Conservation (phyloP, 2,329 filamentous ascomycete genomes). For the Emericellopsis cladophorae region DNA sequence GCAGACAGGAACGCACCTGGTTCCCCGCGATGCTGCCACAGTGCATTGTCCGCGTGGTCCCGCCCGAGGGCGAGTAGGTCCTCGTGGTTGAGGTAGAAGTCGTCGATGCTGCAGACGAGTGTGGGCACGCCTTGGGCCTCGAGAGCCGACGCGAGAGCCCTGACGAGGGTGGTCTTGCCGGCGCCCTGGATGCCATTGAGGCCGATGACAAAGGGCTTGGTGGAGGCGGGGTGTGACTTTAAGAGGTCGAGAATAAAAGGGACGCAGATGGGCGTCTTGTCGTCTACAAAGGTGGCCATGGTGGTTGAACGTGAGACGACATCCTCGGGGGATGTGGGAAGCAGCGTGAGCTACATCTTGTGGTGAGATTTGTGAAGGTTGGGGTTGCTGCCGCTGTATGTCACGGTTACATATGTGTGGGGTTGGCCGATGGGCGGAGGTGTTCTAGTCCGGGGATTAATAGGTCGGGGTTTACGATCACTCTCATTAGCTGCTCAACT, state of each 20-base stretch:
- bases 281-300: constrained; percentile 44
- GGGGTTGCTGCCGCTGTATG: too few relatives aligned
- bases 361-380: too few relatives aligned
- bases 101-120: constrained; percentile 72
- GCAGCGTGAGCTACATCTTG: too few relatives aligned
- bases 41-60: constrained; percentile 54
- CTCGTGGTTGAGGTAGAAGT: constrained; percentile 70
- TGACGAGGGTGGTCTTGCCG: constrained; percentile 82
- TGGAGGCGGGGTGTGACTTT: constrained; percentile 27
- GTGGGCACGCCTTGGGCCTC: constrained; percentile 45
- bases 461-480: too few relatives aligned
- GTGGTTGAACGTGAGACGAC: background rate
- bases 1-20: constrained; percentile 35
- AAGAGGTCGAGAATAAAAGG: constrained; percentile 60
- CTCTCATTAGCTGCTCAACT: too few relatives aligned
- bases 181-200: constrained; percentile 87
- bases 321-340: too few relatives aligned
- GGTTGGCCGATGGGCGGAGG: too few relatives aligned
- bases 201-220: constrained; percentile 64
- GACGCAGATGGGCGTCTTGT: constrained; percentile 67
- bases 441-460: too few relatives aligned
- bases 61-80: constrained; percentile 54
- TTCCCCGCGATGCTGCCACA: constrained; percentile 73
- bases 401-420: too few relatives aligned
- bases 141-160: constrained; percentile 49